Conservation (phyloP, 2,329 filamentous ascomycete species). For the Tolypocladium guangdongense region DNA sequence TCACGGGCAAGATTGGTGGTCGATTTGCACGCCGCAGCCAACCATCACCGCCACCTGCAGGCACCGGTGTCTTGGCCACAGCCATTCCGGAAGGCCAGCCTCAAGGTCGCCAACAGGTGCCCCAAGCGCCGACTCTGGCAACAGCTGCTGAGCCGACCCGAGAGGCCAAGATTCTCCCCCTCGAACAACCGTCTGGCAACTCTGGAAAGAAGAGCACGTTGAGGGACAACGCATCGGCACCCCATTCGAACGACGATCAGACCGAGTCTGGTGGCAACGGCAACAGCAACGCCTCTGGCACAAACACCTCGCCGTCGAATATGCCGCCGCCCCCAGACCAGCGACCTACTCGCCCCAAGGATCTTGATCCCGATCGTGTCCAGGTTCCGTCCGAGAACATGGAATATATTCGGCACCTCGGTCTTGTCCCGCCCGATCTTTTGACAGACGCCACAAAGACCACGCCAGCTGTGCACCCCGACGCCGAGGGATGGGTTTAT, state of each 20-base stretch:
- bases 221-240: conserved; percentile 31
- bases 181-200: conserved; percentile 15
- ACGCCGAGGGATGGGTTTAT: conserved; percentile 70
- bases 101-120: conserved; percentile 11
- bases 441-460: conserved; percentile 26
- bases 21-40: conserved; percentile 22
- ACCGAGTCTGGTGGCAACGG: conserved; percentile 30
- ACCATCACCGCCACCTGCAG: conserved; percentile 7
- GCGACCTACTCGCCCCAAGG: conserved; percentile 63
- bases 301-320: conserved; percentile 29
- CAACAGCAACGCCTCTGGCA: conserved; percentile 10
- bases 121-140: conserved; percentile 22
- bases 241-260: conserved; percentile 37
- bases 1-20: conserved; percentile 55
- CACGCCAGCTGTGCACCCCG: conserved; percentile 41
- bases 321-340: conserved; percentile 46
- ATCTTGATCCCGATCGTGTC: conserved; percentile 67
- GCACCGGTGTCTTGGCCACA: conserved; percentile 5
- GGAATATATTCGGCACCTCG: conserved; percentile 66
- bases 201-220: conserved; percentile 28
- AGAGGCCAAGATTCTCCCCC: conserved; percentile 37
- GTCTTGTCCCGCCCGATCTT: conserved; percentile 50
- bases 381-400: conserved; percentile 70
- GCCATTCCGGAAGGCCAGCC: conserved; percentile 17
- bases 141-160: conserved; percentile 24